Percentiles rank a stretch among this genome's conserved stretches.
Evolutionary conservation across 805 yeast genomes (phyloP).

Genomic region (Candida suzukii): DNA sequence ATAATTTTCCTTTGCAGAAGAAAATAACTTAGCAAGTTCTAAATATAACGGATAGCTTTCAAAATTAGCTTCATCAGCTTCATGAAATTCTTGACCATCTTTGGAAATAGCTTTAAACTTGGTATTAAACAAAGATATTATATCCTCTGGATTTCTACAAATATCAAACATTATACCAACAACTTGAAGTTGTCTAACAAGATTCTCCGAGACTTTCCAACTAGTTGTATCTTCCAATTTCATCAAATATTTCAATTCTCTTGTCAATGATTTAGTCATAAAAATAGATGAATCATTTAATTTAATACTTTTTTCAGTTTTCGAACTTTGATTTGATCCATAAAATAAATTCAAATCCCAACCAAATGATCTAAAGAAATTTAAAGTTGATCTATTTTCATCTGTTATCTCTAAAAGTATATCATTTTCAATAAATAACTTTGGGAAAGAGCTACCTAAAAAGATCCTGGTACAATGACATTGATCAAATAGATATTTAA

Average conservation of each 20-base stretch:
- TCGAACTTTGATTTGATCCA: conserved; percentile 28
- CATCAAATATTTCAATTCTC: conserved; percentile 25
- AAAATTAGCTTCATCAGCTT: not conserved
- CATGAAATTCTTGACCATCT: conserved; percentile 21
- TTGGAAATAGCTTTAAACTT: conserved; percentile 6
- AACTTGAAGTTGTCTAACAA: conserved; percentile 44
- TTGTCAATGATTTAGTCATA: not conserved
- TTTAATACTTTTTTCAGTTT: conserved; percentile 11
- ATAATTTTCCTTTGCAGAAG: too few species aligned
- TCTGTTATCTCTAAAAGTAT: not conserved
- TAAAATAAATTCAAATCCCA: conserved; percentile 22
- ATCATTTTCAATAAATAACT: conserved; percentile 7
- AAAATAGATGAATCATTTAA: not conserved
- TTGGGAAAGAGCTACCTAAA: conserved; percentile 39
- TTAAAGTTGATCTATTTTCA: not conserved
- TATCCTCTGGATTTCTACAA: conserved; percentile 26
- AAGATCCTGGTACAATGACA: conserved; percentile 28
- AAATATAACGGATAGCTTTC: not conserved
- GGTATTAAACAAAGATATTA: not conserved
- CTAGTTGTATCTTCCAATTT: conserved; percentile 27
- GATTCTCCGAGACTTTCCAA: conserved; percentile 46
- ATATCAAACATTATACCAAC: conserved; percentile 50
- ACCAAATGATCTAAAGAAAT: conserved; percentile 1
- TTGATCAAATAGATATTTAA: conserved; percentile 37
- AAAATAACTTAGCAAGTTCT: not conserved